Evolutionary conservation across 2,329 filamentous ascomycete genomes (phyloP).

Genomic region (Cercospora zeae-maydis): DNA sequence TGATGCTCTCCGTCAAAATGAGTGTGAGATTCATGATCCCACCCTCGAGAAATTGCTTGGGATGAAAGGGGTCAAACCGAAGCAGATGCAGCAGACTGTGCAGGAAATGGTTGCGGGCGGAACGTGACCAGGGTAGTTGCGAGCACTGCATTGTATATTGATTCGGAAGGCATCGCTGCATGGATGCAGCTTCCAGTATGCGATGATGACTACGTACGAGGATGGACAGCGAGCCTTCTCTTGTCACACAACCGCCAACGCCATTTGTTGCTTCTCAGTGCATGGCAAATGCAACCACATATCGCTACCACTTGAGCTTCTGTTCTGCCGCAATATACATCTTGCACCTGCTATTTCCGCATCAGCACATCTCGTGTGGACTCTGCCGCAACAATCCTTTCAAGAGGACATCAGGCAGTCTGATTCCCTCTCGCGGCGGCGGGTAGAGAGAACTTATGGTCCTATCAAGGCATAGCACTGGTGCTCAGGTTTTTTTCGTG

Average conservation of each 20-base stretch:
- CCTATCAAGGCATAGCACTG: not conserved
- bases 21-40: constrained; percentile 43
- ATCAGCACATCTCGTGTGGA: constrained; percentile 4
- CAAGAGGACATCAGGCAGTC: not conserved
- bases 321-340: not conserved
- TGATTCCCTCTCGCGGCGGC: not conserved
- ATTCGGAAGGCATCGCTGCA: too few relatives aligned
- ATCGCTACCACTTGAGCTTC: not conserved
- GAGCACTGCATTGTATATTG: too few relatives aligned
- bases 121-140: too few relatives aligned
- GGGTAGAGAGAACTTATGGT: not conserved
- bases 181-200: too few relatives aligned
- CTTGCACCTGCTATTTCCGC: constrained; percentile 1
- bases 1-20: constrained; percentile 42
- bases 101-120: constrained; percentile 37
- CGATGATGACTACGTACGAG: too few relatives aligned
- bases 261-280: not conserved
- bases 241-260: not conserved
- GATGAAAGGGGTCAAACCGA: constrained; percentile 37
- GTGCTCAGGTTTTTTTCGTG: not conserved
- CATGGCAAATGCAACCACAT: not conserved
- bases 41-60: constrained; percentile 41
- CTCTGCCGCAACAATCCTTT: constrained; percentile 7
- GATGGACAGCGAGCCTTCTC: too few relatives aligned
- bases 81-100: constrained; percentile 41